A percentile compares a stretch with the other conserved stretches of the same genome.
Conservation (phyloP, 2,329 filamentous ascomycete genomes). For the Trichoderma polysporum region DNA sequence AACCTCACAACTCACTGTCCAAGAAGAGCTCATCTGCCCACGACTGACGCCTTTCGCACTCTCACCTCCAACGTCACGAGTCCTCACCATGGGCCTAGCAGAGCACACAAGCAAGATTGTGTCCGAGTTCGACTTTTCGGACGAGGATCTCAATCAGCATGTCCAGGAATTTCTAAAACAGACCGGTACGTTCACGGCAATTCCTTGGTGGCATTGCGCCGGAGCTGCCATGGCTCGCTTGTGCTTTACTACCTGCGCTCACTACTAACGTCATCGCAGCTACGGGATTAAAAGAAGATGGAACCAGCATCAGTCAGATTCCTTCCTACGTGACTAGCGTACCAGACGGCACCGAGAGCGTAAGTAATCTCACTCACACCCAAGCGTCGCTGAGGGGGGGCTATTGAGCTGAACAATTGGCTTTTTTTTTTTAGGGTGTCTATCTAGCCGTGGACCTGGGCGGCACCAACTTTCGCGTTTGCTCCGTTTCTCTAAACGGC, state of each 20-base stretch:
- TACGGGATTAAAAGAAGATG: constrained; percentile 76
- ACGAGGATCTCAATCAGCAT: constrained; percentile 73
- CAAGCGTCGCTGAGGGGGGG: neutral
- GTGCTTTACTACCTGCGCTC: constrained; percentile 7
- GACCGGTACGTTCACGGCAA: constrained; percentile 58
- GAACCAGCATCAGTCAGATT: constrained; percentile 87
- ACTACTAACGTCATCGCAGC: constrained; percentile 46
- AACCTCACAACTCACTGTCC: constrained; percentile 34
- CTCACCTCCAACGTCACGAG: constrained; percentile 52
- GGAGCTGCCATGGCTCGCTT: neutral
- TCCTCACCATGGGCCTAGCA: constrained; percentile 60
- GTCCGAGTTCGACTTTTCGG: constrained; percentile 79
- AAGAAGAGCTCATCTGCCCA: constrained; percentile 52
- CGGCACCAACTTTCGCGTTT: constrained; percentile 97
- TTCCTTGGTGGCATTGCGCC: neutral
- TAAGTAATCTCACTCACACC: constrained; percentile 38
- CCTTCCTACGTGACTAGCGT: constrained; percentile 95
- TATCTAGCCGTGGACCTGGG: constrained; percentile 98
- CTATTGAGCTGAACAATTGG: neutral
- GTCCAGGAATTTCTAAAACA: constrained; percentile 84
- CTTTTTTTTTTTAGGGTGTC: constrained; percentile 62
- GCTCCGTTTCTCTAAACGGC: constrained; percentile 89
- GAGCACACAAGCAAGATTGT: constrained; percentile 78
- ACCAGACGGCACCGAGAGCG: constrained; percentile 97
- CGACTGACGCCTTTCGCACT: constrained; percentile 56